Conservation (phyloP, 208 protist species). For the Angomonas desouzai region DNA sequence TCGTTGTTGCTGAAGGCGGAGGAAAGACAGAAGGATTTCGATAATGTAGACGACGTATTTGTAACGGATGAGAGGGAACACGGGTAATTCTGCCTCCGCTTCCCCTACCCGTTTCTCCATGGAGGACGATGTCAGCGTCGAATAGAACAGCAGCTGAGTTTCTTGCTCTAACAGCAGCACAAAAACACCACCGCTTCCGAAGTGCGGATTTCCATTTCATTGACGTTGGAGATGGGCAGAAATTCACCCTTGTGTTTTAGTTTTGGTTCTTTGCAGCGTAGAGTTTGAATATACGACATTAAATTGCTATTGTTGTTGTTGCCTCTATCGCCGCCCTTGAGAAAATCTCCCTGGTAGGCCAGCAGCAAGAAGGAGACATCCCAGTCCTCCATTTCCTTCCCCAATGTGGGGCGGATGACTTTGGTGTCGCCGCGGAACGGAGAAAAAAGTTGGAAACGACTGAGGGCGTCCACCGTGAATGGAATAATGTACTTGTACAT, state of each 20-base stretch:
- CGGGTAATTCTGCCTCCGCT: background rate
- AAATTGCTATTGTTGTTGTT: slow-evolving; percentile 1
- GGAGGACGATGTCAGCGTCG: background rate
- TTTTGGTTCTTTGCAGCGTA: background rate
- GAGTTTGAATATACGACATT: background rate
- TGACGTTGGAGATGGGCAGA: background rate
- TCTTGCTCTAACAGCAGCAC: slow-evolving; percentile 4
- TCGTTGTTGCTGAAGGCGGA: background rate
- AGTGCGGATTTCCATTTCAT: background rate
- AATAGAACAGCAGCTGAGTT: background rate
- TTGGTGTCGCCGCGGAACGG: background rate
- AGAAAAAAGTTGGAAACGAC: background rate
- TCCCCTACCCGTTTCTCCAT: background rate
- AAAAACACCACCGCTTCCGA: background rate
- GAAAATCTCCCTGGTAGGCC: background rate
- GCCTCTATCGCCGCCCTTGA: background rate
- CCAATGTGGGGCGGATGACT: background rate
- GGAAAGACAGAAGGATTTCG: background rate
- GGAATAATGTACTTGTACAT: slow-evolving; percentile 1
- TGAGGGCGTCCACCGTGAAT: background rate
- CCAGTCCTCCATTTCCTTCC: background rate
- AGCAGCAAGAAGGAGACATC: background rate
- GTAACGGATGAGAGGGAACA: background rate
- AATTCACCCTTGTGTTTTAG: background rate
- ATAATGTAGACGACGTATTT: background rate